Base-by-base conservation (phyloP, 2,329 filamentous ascomycete species). In the Botrytis fabae region DNA sequence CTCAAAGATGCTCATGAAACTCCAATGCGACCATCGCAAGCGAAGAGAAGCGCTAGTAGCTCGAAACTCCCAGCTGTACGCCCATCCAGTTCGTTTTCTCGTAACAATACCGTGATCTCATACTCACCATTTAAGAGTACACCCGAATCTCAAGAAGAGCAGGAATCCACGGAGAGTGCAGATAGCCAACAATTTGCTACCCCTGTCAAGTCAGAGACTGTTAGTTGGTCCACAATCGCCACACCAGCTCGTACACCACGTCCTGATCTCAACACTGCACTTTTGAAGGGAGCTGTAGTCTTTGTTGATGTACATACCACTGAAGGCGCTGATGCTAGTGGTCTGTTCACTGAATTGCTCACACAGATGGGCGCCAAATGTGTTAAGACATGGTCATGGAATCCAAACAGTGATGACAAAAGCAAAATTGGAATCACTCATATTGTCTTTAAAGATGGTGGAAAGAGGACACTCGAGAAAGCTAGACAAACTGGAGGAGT, bases 391-490 rank as follows among this genome's bases (percentile, higher is more conserved):
- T 96, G 93, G 93, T 84, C 85, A 62, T 95, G 92, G 91, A 91
- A 91, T 78, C 76, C 77, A 25, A 78, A 76, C 71, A 75, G 72
- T 70, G 83, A 81, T 54, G 76, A 79, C 66, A 78, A 79, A 25
- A 78, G 75, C 66, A 92, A 90, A 80, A 84, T 93, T 74, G 92
- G 91, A 8, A 93, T 97, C 78, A 97, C 94, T 0, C 94, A 97
- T 79, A 92, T 97, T 12, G 89, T 97, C 10, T 97, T 91, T 85
- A 97, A 97, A 81, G 94, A 97, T 79, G 94, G 94, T 63, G 90
- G 90, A 60, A 91, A 91, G 79, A 86, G 91, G 40, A 97, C 94
- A 0, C 83, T 97, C 76, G 91, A 97, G 80, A 97, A 94, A 82
- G 91, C 95, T 10, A 86, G 90, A 73, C 88, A 91, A 78, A 90